A percentile compares a stretch with the other conserved stretches of the same genome.
phyloP scores from a whole-genome alignment of 129 eudicot genomes.

The Oenanthe sinensis region DNA sequence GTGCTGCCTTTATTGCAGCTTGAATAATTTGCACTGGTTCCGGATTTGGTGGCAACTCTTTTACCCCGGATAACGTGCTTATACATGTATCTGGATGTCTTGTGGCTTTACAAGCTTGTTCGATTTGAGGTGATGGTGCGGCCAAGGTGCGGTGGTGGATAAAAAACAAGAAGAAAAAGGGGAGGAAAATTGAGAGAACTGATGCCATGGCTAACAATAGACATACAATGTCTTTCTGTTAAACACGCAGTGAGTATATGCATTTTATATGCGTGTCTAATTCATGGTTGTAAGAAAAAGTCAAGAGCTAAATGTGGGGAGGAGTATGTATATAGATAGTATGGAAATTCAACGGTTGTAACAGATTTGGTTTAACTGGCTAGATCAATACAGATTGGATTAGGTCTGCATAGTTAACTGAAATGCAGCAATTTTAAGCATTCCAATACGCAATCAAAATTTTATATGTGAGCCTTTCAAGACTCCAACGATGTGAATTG shows the following conservation, averaged over 20 bases:
- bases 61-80: neutral
- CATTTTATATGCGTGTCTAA: neutral
- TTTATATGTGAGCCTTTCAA: no score
- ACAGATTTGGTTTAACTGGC: no score
- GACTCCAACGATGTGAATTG: neutral
- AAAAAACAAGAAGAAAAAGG: no score
- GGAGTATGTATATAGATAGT: neutral
- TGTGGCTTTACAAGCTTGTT: neutral
- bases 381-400: no score
- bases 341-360: neutral
- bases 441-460: no score
- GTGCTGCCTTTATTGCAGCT: neutral
- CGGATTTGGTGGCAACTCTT: neutral
- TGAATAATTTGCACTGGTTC: neutral
- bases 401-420: neutral
- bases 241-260: neutral
- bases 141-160: neutral
- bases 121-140: neutral
- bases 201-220: neutral
- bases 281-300: neutral
- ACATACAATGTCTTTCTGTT: neutral
- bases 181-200: neutral
- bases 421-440: neutral
- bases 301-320: neutral
- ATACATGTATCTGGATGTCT: neutral